Percentiles rank a stretch among this genome's conserved stretches.
Evolutionary conservation across 805 yeast species (phyloP).

Genomic region (Starmerella bacillaris): DNA sequence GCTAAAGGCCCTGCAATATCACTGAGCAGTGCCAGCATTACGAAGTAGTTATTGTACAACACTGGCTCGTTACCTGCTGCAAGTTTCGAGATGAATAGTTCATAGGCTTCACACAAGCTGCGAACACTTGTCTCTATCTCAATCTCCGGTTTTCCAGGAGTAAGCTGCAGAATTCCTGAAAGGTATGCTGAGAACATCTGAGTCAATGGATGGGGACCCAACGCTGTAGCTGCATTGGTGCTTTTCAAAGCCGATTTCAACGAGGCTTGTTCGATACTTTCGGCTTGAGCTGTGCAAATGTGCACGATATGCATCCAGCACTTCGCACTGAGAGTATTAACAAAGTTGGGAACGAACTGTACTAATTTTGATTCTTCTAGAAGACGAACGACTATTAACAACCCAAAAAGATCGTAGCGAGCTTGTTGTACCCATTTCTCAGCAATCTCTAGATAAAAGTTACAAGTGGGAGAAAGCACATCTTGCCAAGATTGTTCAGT

Average conservation of each 20-base stretch:
- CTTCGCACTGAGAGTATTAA: slow-evolving; percentile 39
- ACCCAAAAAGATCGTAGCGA: slow-evolving; percentile 49
- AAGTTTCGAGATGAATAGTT: slow-evolving; percentile 40
- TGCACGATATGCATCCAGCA: slow-evolving; percentile 80
- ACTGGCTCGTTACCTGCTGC: slow-evolving; percentile 40
- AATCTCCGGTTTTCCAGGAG: slow-evolving; percentile 30
- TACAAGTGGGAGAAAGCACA: slow-evolving; percentile 8
- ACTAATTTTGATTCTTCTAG: slow-evolving; percentile 54
- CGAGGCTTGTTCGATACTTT: slow-evolving; percentile 40
- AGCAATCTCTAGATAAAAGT: slow-evolving; percentile 5
- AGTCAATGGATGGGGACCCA: slow-evolving; percentile 44
- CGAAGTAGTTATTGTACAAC: slow-evolving; percentile 51
- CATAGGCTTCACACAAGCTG: slow-evolving; percentile 63
- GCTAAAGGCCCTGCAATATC: slow-evolving; percentile 30
- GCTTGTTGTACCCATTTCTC: slow-evolving; percentile 8
- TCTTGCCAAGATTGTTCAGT: not conserved
- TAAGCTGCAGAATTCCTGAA: slow-evolving; percentile 48
- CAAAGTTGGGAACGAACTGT: slow-evolving; percentile 40
- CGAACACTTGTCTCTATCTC: slow-evolving; percentile 55
- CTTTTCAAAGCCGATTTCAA: slow-evolving; percentile 20
- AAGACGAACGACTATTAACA: slow-evolving; percentile 41
- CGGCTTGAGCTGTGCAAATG: slow-evolving; percentile 61
- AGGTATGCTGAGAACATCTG: slow-evolving; percentile 62
- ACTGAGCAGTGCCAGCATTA: slow-evolving; percentile 39
- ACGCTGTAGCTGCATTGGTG: not conserved